These are phyloP conservation scores for Corrigiola litoralis DNA, from an alignment of 179 eudicot genomes.

Conservation along the genomic window DNA sequence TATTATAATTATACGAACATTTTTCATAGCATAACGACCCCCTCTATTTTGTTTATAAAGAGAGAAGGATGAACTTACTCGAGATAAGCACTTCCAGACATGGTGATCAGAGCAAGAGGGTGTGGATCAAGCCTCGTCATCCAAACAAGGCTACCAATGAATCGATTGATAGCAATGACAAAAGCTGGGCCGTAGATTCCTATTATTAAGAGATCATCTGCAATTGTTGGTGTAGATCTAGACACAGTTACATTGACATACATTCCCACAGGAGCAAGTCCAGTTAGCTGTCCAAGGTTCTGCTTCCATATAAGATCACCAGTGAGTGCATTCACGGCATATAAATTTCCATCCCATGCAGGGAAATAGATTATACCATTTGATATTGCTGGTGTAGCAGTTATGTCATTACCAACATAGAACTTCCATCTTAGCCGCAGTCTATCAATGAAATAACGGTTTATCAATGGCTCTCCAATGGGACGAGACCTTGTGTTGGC, in stretches of 20 bases:
- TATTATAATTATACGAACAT: no score
- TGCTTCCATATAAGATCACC: slow-evolving; percentile 31
- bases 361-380: slow-evolving; percentile 30
- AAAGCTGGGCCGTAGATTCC: slow-evolving; percentile 35
- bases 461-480: slow-evolving; percentile 22
- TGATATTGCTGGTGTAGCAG: slow-evolving; percentile 37
- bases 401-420: slow-evolving; percentile 27
- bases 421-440: slow-evolving; percentile 28
- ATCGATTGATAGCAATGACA: slow-evolving; percentile 26
- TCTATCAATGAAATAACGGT: slow-evolving; percentile 13
- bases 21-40: no score
- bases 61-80: slow-evolving; percentile 9
- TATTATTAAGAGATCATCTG: slow-evolving; percentile 21
- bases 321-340: slow-evolving; percentile 25
- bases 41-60: not conserved
- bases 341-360: slow-evolving; percentile 35
- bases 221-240: slow-evolving; percentile 27
- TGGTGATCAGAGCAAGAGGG: slow-evolving; percentile 24
- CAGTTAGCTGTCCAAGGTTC: slow-evolving; percentile 28
- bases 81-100: slow-evolving; percentile 28
- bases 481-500: slow-evolving; percentile 29
- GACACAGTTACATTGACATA: slow-evolving; percentile 23
- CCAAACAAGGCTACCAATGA: slow-evolving; percentile 29
- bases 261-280: slow-evolving; percentile 17
- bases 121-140: slow-evolving; percentile 27